Evolutionary conservation across 495 filamentous ascomycete genomes (phyloP).

Genomic region (Lindgomyces ingoldianus): DNA sequence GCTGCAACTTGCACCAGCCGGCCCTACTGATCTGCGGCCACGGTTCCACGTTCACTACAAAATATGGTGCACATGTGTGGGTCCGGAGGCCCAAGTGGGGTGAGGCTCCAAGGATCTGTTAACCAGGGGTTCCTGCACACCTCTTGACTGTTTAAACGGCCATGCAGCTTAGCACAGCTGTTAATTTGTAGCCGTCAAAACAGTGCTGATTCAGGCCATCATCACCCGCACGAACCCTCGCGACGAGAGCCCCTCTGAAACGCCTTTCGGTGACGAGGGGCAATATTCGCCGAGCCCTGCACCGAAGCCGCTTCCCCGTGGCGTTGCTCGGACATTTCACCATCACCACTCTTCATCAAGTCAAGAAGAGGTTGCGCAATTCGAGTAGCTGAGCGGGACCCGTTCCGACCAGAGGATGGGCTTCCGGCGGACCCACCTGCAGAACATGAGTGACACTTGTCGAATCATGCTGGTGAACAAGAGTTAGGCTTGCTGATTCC

Average conservation of each 20-base stretch:
- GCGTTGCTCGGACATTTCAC: neutral
- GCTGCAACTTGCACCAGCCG: neutral
- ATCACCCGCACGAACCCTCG: neutral
- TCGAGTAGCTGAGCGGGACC: neutral
- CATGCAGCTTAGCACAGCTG: conserved; percentile 19
- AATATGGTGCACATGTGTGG: conserved; percentile 11
- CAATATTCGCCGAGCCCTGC: neutral
- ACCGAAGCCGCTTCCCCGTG: neutral
- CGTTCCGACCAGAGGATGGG: neutral
- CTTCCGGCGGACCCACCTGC: neutral
- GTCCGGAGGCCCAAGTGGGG: conserved; percentile 19
- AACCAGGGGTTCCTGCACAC: neutral
- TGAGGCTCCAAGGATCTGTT: conserved; percentile 25
- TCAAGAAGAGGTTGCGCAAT: conserved; percentile 23
- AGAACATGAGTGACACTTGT: neutral
- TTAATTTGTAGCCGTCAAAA: neutral
- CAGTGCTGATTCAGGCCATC: conserved; percentile 6
- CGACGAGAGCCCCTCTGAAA: neutral
- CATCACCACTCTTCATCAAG: neutral
- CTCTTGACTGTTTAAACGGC: conserved; percentile 23
- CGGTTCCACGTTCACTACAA: conserved; percentile 33
- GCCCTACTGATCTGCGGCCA: conserved; percentile 29
- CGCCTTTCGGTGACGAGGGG: neutral
- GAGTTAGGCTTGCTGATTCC: neutral
- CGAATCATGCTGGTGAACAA: neutral